Percentiles rank a stretch among this genome's conserved stretches.
These are phyloP conservation scores for Amanita polypyramis DNA, from an alignment of 768 basidiomycete species.

Conservation along the genomic window DNA sequence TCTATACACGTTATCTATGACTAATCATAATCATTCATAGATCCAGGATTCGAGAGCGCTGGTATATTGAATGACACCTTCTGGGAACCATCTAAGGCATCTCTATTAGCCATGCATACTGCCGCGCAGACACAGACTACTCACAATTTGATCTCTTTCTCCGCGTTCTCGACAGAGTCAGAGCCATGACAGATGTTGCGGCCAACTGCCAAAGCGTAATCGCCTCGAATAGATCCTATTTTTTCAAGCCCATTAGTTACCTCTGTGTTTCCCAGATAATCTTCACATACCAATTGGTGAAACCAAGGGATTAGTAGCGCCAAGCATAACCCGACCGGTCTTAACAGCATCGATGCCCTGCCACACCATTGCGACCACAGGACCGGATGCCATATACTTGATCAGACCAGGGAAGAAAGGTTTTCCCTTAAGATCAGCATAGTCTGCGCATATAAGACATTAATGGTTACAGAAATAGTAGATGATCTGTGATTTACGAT, in stretches of 20 bases:
- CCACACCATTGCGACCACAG: constrained; percentile 94
- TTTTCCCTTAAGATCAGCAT: constrained; percentile 90
- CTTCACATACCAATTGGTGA: constrained; percentile 65
- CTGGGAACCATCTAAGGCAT: constrained; percentile 77
- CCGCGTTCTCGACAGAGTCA: constrained; percentile 78
- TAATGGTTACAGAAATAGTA: constrained; percentile 9
- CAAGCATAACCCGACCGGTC: constrained; percentile 93
- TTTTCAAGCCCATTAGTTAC: constrained; percentile 6
- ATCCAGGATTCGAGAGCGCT: constrained; percentile 60
- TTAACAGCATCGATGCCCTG: constrained; percentile 91
- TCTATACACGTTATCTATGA: constrained; percentile 12
- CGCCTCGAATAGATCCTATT: constrained; percentile 88
- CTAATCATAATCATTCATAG: constrained; percentile 53
- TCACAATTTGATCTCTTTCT: constrained; percentile 92
- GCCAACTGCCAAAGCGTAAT: constrained; percentile 89
- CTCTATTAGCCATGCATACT: not conserved
- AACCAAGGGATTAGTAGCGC: constrained; percentile 91
- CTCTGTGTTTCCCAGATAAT: constrained; percentile 1
- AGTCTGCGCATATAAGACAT: constrained; percentile 46
- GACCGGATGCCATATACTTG: constrained; percentile 93
- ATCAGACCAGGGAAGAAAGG: constrained; percentile 94
- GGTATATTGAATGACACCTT: constrained; percentile 66
- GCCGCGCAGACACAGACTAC: constrained; percentile 17
- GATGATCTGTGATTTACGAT: constrained; percentile 41
- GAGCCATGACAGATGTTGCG: constrained; percentile 93